Percentiles rank a stretch among this genome's conserved stretches.
Evolutionary conservation across 148 eudicot genomes (phyloP).

Genomic region (Arbutus unedo): DNA sequence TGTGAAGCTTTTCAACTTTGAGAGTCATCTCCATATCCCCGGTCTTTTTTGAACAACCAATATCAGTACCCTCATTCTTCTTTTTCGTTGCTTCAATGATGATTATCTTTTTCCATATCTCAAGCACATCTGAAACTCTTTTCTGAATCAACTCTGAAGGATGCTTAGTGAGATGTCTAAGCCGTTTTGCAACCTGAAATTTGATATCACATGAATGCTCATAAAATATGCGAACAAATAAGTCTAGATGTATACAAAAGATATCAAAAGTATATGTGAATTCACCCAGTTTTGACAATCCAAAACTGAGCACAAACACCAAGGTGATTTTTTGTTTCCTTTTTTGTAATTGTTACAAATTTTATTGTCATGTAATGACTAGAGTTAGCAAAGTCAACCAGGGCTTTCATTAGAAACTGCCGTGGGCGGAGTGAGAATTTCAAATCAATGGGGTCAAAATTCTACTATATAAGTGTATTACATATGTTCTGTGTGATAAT

Average conservation of each 20-base stretch:
- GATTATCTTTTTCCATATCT: constrained; percentile 29
- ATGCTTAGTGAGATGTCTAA: constrained; percentile 28
- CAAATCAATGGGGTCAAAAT: too few species aligned
- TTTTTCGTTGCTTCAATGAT: constrained; percentile 14
- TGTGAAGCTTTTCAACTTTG: constrained; percentile 23
- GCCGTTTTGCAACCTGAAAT: constrained; percentile 26
- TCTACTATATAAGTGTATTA: too few species aligned
- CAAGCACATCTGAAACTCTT: constrained; percentile 23
- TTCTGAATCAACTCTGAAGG: constrained; percentile 22
- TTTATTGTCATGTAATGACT: neutral
- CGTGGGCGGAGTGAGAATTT: neutral
- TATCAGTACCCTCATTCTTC: constrained; percentile 17
- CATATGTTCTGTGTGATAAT: too few species aligned
- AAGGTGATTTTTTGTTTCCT: neutral
- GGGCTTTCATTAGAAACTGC: neutral
- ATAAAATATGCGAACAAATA: neutral
- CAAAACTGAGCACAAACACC: neutral
- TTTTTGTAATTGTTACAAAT: neutral
- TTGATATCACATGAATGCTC: neutral
- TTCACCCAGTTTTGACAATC: neutral
- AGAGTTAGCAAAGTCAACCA: neutral
- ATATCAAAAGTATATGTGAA: neutral
- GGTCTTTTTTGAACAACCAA: constrained; percentile 13
- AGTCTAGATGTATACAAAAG: neutral
- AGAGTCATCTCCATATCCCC: constrained; percentile 16